Base-by-base conservation (phyloP, 352 stramenopile genomes). In the Phytophthora kernoviae region DNA sequence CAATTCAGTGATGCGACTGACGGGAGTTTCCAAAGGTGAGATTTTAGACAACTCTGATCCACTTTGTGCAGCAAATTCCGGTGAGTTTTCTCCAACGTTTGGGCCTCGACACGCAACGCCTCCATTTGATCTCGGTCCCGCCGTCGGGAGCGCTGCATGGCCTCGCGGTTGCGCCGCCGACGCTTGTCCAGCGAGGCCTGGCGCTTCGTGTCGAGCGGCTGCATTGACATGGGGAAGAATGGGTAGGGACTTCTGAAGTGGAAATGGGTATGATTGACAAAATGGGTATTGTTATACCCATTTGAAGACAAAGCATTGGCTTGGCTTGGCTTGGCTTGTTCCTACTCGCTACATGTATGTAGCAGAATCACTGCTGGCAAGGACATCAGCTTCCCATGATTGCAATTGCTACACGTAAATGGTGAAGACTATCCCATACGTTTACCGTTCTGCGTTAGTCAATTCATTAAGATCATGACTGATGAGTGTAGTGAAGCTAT, bases 91-190 rank as follows among this genome's bases (percentile, higher is more conserved):
- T 80, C 60, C 7, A 87, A 65, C 8, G 58, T 41, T 8, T 58
- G 62, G 2, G 73, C 77, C 26, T 73, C 56, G 27, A 58, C 32
- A 0, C 76, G 66, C 24, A 86, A 60, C 12, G 59, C 62, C 40
- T 80, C 72, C 75, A 86, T 86, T 36, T 81, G 62, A 27, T 83
- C 73, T 40, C 75, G 80, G 48, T 79, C 69, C n/a, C 75, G 66
- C 63, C 81, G 72, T 0, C 77, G 68, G 4, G 77, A 64, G 20
- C 77, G 78, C 57, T 85, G 78, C 78, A 85, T 87, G 37, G 78
- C 67, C 70, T 87, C 78, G 32, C 75, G 75, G 51, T 85, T 87
- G 62, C 75, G 78, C 22, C 73, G 78, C 18, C 75, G 75, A 8
- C 75, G 75, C 17, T 66, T 71, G 46, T 85, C 75, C 26, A 87